phyloP scores from a whole-genome alignment of 805 yeast genomes.

The Candida ovalis region DNA sequence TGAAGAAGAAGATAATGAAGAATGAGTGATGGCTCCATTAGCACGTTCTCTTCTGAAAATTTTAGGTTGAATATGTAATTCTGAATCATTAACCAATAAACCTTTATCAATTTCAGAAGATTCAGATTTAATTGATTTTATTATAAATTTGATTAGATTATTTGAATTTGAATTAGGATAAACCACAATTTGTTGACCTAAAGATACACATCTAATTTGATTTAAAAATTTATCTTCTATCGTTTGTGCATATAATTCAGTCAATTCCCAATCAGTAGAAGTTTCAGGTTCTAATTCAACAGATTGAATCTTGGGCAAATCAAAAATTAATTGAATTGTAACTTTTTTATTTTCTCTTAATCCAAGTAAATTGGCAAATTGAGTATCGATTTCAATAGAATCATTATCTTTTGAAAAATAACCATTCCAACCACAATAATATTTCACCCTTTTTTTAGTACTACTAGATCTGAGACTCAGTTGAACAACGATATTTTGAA shows the following conservation, averaged over 20 bases:
- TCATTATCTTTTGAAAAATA: conserved; percentile 18
- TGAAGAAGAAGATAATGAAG: conserved; percentile 5
- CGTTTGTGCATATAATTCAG: conserved; percentile 74
- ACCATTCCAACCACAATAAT: conserved; percentile 31
- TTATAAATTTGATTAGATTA: conserved; percentile 52
- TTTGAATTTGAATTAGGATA: conserved; percentile 65
- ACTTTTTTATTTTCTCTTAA: conserved; percentile 41
- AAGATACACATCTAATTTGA: conserved; percentile 73
- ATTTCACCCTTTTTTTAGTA: conserved; percentile 13
- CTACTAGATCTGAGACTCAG: conserved; percentile 15
- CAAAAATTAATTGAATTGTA: conserved; percentile 43
- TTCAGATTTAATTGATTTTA: conserved; percentile 39
- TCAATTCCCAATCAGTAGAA: conserved; percentile 84
- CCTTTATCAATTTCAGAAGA: conserved; percentile 28
- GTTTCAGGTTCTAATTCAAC: conserved; percentile 77
- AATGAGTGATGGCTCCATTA: conserved; percentile 4
- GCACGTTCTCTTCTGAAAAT: conserved; percentile 23
- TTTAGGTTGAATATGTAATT: conserved; percentile 64
- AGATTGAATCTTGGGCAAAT: conserved; percentile 49
- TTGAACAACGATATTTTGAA: conserved; percentile 38
- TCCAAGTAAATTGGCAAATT: conserved; percentile 51
- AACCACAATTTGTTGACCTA: conserved; percentile 58
- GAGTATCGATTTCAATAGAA: conserved; percentile 60
- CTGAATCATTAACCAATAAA: conserved; percentile 38
- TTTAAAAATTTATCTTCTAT: conserved; percentile 71